Evolutionary conservation across 192 early-diverging fungal genomes (phyloP).

Genomic region (Gryganskiella cystojenkinii): DNA sequence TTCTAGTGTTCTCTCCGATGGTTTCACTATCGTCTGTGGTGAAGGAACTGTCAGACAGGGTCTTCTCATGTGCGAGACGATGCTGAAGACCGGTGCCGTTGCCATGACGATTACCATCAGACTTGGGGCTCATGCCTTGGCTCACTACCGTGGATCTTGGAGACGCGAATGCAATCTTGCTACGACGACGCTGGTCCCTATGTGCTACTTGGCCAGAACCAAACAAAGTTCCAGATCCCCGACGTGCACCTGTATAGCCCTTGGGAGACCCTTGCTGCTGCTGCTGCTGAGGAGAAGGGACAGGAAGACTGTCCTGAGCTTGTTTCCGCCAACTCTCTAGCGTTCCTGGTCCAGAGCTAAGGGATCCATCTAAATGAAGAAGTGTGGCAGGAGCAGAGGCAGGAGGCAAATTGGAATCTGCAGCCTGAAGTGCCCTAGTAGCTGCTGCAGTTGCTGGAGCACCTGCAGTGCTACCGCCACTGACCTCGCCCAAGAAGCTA

Average conservation of each 20-base stretch:
- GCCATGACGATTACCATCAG: constrained; percentile 42
- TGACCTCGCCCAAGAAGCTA: constrained; percentile 37
- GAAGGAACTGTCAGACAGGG: constrained; percentile 46
- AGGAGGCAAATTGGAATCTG: constrained; percentile 13
- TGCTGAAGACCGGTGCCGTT: constrained; percentile 4
- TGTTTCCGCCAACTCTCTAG: constrained; percentile 22
- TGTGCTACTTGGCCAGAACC: constrained; percentile 27
- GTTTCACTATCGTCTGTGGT: constrained; percentile 47
- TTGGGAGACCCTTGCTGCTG: constrained; percentile 5
- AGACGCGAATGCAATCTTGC: constrained; percentile 16
- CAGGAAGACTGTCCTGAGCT: constrained; percentile 29
- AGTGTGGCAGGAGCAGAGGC: constrained; percentile 22
- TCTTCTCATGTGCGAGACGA: constrained; percentile 15
- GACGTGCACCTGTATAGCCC: constrained; percentile 28
- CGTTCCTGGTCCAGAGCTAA: constrained; percentile 15
- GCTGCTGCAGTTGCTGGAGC: background rate
- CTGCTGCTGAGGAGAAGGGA: background rate
- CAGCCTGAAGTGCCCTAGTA: background rate
- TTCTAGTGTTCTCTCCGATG: background rate
- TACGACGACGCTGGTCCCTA: constrained; percentile 49
- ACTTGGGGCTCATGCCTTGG: constrained; percentile 9
- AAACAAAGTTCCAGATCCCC: constrained; percentile 28
- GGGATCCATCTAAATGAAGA: background rate
- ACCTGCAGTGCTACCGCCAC: background rate
- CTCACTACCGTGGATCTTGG: constrained; percentile 12